phyloP scores from a whole-genome alignment of 176 grass and related monocot species.

The Oryza australiensis region DNA sequence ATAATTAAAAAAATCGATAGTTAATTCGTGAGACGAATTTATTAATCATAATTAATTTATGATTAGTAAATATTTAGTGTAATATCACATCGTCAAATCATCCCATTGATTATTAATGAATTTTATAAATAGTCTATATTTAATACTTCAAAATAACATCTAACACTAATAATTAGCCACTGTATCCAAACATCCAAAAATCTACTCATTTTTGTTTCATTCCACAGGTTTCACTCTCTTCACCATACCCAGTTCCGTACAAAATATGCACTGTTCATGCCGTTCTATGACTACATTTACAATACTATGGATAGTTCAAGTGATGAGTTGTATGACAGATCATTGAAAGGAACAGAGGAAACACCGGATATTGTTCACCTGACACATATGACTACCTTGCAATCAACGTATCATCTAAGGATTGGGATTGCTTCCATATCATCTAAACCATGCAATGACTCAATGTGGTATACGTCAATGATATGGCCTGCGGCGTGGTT shows the following conservation, averaged over 20 bases:
- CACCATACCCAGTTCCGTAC: conserved; percentile 91
- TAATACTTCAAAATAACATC: too few relatives aligned
- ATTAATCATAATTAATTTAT: too few relatives aligned
- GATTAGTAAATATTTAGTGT: too few relatives aligned
- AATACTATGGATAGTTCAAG: conserved; percentile 79
- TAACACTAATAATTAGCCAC: too few relatives aligned
- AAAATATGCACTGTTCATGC: conserved; percentile 94
- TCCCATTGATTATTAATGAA: too few relatives aligned
- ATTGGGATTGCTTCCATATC: conserved; percentile 82
- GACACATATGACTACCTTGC: conserved; percentile 75
- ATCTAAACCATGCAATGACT: conserved; percentile 60
- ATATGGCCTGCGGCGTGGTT: conserved; percentile 63
- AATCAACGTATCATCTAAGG: conserved; percentile 67
- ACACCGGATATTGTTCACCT: conserved; percentile 68
- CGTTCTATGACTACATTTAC: conserved; percentile 90
- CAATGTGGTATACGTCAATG: conserved; percentile 54
- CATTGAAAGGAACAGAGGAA: conserved; percentile 70
- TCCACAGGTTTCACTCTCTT: conserved; percentile 84
- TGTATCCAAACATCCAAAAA: too few relatives aligned
- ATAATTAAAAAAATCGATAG: too few relatives aligned
- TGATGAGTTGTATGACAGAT: conserved; percentile 65
- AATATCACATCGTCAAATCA: too few relatives aligned
- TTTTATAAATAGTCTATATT: too few relatives aligned
- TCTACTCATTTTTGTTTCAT: neutral
- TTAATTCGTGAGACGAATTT: too few relatives aligned